These are phyloP conservation scores for Rasamsonia emersonii DNA, from an alignment of 2,329 filamentous ascomycete genomes.

Conservation along the genomic window DNA sequence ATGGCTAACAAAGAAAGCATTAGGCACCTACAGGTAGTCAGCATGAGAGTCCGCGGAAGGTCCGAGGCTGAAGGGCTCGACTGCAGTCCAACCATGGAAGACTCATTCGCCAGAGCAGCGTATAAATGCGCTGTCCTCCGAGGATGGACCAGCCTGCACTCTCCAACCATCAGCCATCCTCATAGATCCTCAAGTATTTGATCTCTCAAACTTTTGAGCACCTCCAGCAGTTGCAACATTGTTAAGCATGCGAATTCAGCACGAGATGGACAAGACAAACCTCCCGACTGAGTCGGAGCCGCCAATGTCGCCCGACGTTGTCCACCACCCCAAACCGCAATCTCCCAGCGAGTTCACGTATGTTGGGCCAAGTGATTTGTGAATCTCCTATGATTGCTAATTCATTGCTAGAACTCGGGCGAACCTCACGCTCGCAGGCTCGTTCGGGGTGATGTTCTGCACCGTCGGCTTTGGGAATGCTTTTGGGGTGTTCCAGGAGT, in stretches of 20 bases:
- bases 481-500: conserved; percentile 28
- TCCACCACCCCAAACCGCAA: neutral
- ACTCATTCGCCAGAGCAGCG: too few species aligned
- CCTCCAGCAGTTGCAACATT: too few species aligned
- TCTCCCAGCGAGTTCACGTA: conserved; percentile 19
- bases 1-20: too few species aligned
- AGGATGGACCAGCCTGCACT: too few species aligned
- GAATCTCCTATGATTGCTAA: neutral
- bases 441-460: conserved; percentile 24
- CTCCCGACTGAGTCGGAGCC: neutral
- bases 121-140: conserved; percentile 4
- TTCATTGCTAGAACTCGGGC: conserved; percentile 14
- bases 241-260: too few species aligned
- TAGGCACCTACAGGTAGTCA: too few species aligned
- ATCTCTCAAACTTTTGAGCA: too few species aligned
- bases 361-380: neutral
- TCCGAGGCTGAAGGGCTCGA: too few species aligned
- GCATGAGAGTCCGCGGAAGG: too few species aligned
- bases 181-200: too few species aligned
- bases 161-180: too few species aligned
- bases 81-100: too few species aligned
- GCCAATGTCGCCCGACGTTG: neutral
- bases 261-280: conserved; percentile 3
- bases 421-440: conserved; percentile 21
- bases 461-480: conserved; percentile 31